Evolutionary conservation across 371 early-diverging fungal genomes (phyloP).

Genomic region (Chytridium lagenaria): DNA sequence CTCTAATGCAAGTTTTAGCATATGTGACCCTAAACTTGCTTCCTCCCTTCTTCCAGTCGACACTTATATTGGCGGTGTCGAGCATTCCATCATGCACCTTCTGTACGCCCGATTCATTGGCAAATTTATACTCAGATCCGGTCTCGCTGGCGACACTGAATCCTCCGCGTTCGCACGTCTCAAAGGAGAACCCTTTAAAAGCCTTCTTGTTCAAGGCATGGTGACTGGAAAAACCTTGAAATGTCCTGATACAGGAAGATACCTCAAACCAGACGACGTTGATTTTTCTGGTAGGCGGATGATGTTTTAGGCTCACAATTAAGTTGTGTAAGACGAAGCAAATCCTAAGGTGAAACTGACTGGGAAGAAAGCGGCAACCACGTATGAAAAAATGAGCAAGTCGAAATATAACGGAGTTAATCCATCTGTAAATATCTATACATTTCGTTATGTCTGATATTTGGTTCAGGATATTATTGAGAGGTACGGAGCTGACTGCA

Average conservation of each 20-base stretch:
- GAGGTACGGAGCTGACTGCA: conserved; percentile 82
- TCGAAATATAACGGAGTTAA: conserved; percentile 94
- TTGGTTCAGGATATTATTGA: conserved; percentile 63
- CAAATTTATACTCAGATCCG: conserved; percentile 73
- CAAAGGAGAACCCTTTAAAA: conserved; percentile 80
- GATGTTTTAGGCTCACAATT: background rate
- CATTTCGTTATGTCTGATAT: background rate
- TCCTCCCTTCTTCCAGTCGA: conserved; percentile 80
- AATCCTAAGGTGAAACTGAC: conserved; percentile 69
- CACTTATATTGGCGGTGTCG: conserved; percentile 92
- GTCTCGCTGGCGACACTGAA: conserved; percentile 38
- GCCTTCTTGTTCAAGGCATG: conserved; percentile 93
- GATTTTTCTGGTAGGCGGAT: conserved; percentile 58
- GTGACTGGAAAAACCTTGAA: conserved; percentile 88
- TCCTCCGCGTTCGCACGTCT: conserved; percentile 45
- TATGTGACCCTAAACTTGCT: conserved; percentile 67
- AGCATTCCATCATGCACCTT: conserved; percentile 94
- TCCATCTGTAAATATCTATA: conserved; percentile 65
- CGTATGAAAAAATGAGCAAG: conserved; percentile 95
- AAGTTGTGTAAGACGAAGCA: conserved; percentile 45
- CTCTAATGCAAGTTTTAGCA: conserved; percentile 65
- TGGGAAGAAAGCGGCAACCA: conserved; percentile 64
- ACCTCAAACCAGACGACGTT: conserved; percentile 80
- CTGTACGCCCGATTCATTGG: conserved; percentile 91
- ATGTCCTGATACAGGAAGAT: conserved; percentile 77